Conservation (phyloP, 2,329 filamentous ascomycete genomes). For the Fusarium irregulare region DNA sequence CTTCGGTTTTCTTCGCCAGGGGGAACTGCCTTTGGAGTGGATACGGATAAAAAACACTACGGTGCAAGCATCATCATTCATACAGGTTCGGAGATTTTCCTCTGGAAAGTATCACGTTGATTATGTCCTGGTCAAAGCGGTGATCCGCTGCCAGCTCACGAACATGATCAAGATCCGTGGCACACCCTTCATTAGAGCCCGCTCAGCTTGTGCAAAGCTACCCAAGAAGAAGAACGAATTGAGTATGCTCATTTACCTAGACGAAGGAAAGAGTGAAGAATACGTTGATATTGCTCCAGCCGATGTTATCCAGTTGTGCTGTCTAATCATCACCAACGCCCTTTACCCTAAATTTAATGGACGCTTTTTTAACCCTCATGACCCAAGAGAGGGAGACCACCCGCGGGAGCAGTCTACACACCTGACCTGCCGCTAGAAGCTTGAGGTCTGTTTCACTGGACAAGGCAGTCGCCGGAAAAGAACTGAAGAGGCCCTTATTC, state of each 20-base stretch:
- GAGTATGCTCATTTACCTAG: slow-evolving; percentile 52
- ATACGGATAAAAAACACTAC: slow-evolving; percentile 12
- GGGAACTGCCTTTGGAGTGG: slow-evolving; percentile 41
- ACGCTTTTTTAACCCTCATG: slow-evolving; percentile 35
- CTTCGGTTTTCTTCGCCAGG: slow-evolving; percentile 27
- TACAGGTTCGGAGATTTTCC: slow-evolving; percentile 44
- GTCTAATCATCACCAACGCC: slow-evolving; percentile 67
- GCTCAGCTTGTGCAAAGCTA: slow-evolving; percentile 52
- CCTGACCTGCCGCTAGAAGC: slow-evolving; percentile 66
- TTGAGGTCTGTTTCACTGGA: slow-evolving; percentile 44
- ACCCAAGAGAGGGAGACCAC: slow-evolving; percentile 13
- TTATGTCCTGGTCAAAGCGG: slow-evolving; percentile 57
- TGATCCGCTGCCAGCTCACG: slow-evolving; percentile 48
- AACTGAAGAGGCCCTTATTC: slow-evolving; percentile 54
- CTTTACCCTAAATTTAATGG: slow-evolving; percentile 55
- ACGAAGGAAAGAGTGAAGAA: slow-evolving; percentile 45
- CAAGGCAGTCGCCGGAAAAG: slow-evolving; percentile 28
- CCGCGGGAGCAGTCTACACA: slow-evolving; percentile 48
- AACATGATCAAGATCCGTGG: slow-evolving; percentile 52
- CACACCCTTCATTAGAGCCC: slow-evolving; percentile 51
- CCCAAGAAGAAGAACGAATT: slow-evolving; percentile 57
- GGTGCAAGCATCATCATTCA: slow-evolving; percentile 43
- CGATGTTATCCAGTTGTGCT: slow-evolving; percentile 55
- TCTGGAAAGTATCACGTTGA: slow-evolving; percentile 45
- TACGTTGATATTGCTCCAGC: slow-evolving; percentile 56